Base-by-base conservation (phyloP, 257 asterid genomes). In the Penstemon eatonii region DNA sequence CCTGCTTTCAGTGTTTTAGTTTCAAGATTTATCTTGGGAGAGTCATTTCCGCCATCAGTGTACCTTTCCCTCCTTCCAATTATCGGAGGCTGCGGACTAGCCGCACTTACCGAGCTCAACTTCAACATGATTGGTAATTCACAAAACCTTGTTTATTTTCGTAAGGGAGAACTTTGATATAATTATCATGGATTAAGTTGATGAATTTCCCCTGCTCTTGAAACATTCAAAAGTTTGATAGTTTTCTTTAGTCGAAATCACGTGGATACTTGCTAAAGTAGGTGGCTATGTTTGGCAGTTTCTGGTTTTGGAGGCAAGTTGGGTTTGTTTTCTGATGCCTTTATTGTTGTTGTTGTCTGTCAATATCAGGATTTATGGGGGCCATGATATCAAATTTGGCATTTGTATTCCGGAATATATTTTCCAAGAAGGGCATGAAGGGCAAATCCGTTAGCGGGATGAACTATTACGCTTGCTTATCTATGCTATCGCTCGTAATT, bases 341-440 rank as follows among this genome's bases (percentile, higher is more conserved):
- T 74, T 55, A 18, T 71, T 69, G 67, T 18, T 74, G 77, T 65
- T 79, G 79, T 81, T 81, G 83, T 76, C 72, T 83, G 82, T 83
- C 73, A 52, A 77, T 56, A 71, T 82, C 96, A 93, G 98, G 98
- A 64, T 93, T 93, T 75, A 82, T 83, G 95, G 98, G 98, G 79
- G 98, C 98, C 73, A 93, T 93, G 98, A 88, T 93, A 73, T 93
- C 98, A 5, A 93, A 93, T 71, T 73, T 93, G 85, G 98, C 98
- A 39, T 93, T 93, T 81, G 98, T 93, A 64, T 90, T 93, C 73
- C 85, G 98, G 5, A 93, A 93, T 77, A 93, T 93, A 81, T 93
- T 93, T 76, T 93, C 98, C 54, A 93, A 93, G 94, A 93, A 36
- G 92, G 98, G 98, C 64, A 93, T 93, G 98, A 90, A 82, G 80